Conservation (phyloP, 257 asterid species). For the Solanum chilense region DNA sequence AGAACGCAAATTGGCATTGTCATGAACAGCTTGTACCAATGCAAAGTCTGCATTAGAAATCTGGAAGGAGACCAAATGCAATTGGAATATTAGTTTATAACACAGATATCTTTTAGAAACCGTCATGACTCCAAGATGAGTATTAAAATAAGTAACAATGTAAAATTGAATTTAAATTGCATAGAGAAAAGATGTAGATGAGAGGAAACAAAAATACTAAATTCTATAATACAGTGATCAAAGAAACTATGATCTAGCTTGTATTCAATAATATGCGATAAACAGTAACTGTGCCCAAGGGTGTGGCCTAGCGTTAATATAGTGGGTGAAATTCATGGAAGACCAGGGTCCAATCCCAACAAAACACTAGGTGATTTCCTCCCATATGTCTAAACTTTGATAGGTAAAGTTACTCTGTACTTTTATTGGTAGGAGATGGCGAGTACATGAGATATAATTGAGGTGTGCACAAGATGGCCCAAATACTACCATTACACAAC, state of each 20-base stretch:
- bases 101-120: not conserved
- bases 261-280: not conserved
- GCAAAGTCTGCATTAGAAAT: slow-evolving; percentile 69
- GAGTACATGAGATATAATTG: not conserved
- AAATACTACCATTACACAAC: not conserved
- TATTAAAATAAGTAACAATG: not conserved
- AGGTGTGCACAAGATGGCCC: not conserved
- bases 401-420: not conserved
- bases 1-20: slow-evolving; percentile 75
- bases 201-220: not conserved
- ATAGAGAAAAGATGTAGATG: not conserved
- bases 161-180: not conserved
- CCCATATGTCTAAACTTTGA: not conserved
- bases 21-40: slow-evolving; percentile 63
- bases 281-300: not conserved
- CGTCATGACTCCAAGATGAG: not conserved
- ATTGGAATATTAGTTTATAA: not conserved
- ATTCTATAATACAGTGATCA: not conserved
- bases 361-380: not conserved
- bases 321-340: not conserved
- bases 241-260: not conserved
- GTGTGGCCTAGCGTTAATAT: not conserved
- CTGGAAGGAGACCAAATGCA: slow-evolving; percentile 28
- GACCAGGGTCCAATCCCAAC: not conserved
- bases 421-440: not conserved